Conservation (phyloP, 2,329 filamentous ascomycete genomes). For the Botrytis squamosa region DNA sequence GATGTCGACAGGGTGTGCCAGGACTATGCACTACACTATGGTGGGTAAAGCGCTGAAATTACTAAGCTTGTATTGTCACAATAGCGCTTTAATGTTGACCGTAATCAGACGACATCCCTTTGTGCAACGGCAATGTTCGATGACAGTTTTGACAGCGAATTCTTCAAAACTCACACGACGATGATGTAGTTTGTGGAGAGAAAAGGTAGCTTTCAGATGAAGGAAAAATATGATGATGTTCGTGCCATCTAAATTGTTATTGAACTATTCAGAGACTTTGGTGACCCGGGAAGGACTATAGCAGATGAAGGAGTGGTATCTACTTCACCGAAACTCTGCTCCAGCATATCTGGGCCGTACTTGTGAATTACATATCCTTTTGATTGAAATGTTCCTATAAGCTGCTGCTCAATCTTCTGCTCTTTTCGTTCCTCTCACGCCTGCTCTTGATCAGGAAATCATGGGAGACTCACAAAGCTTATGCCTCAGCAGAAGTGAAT, state of each 20-base stretch:
- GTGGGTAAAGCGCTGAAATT: neutral
- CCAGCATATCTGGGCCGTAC: neutral
- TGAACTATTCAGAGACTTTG: neutral
- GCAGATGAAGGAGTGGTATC: neutral
- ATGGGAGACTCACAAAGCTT: neutral
- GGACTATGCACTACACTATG: neutral
- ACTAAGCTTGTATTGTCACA: slow-evolving; percentile 1
- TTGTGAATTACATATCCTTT: neutral
- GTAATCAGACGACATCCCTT: slow-evolving; percentile 15
- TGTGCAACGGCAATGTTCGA: neutral
- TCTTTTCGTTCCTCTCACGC: neutral
- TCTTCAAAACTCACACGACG: neutral
- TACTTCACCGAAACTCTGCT: neutral
- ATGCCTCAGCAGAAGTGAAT: neutral
- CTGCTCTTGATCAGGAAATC: neutral
- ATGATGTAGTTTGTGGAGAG: neutral
- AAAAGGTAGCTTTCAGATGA: neutral
- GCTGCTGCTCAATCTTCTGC: neutral
- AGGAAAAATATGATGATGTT: neutral
- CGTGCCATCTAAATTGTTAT: neutral
- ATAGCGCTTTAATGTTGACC: neutral
- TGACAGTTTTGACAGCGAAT: neutral
- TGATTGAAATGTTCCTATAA: neutral
- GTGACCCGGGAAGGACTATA: neutral
- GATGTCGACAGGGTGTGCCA: neutral